Conservation (phyloP, 2,329 filamentous ascomycete species). For the Hypoxylon sp. region DNA sequence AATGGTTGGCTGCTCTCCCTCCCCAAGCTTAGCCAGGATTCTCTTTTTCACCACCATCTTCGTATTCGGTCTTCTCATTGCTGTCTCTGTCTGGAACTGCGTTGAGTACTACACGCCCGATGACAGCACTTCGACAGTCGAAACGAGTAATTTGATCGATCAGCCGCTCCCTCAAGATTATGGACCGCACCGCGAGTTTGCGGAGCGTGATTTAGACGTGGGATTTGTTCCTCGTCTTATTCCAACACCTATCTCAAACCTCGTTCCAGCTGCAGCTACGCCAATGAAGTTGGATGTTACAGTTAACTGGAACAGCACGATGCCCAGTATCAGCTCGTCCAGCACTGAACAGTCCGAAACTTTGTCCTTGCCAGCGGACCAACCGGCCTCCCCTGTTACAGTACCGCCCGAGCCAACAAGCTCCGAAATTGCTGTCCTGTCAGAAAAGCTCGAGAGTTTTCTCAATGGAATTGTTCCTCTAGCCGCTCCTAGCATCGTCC, state of each 20-base stretch:
- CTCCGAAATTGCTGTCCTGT: slow-evolving; percentile 30
- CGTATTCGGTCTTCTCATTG: slow-evolving; percentile 34
- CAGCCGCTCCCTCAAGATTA: background rate
- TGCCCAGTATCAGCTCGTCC: slow-evolving; percentile 26
- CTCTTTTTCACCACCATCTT: slow-evolving; percentile 38
- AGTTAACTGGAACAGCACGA: slow-evolving; percentile 30
- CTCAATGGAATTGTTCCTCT: slow-evolving; percentile 34
- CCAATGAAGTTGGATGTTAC: slow-evolving; percentile 37
- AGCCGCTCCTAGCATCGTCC: slow-evolving; percentile 38
- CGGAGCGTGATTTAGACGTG: slow-evolving; percentile 37
- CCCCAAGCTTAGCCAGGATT: slow-evolving; percentile 34
- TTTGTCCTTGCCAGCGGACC: slow-evolving; percentile 33
- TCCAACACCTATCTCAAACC: slow-evolving; percentile 29
- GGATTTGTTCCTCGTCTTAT: slow-evolving; percentile 29
- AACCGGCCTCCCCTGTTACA: slow-evolving; percentile 30
- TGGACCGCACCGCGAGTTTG: slow-evolving; percentile 7
- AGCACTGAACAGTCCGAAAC: slow-evolving; percentile 29
- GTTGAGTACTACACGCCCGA: slow-evolving; percentile 20
- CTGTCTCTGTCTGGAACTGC: slow-evolving; percentile 23
- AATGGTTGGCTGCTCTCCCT: slow-evolving; percentile 38
- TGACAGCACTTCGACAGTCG: slow-evolving; percentile 6
- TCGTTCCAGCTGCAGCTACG: slow-evolving; percentile 33
- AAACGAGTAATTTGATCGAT: slow-evolving; percentile 10
- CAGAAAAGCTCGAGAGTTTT: slow-evolving; percentile 35
- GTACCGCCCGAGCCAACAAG: slow-evolving; percentile 33